Base-by-base conservation (phyloP, 305 asterid genomes). In the Euphrasia arctica region DNA sequence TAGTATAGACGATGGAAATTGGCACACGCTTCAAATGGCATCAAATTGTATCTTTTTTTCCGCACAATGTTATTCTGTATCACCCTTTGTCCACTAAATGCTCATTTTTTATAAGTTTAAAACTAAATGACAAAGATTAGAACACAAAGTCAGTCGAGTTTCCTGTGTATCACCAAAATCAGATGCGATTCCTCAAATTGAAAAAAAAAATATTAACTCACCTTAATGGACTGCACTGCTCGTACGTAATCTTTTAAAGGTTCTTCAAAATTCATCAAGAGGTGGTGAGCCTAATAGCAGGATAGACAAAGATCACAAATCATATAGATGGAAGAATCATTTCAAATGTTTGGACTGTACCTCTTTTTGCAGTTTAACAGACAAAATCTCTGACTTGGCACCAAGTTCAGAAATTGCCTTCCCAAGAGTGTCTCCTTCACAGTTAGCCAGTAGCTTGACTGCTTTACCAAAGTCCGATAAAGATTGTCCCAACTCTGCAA, bases 221-320 rank as follows among this genome's bases (percentile, higher is more conserved):
- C 97, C 89, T 94, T 94, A 68, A 94, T 85, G 68, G 98, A 94
- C 72, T 94, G 99, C 72, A 94, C 93, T 31, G 99, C 89, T 62
- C 89, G 95, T 69, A 88, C 96, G 81, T 90, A 94, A 78, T 90
- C 98, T 77, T 88, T 91, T 74, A 94, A 60, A 66, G 99, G 98
- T 78, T 90, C 98, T 79, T 94, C 98, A 69, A 94, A 94, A 70
- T 80, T 83, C 98, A 90, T 94, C 79, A 90, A 75, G 76, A 90
- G 91, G 75, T 82, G 80, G 75, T 88, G 93, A 69, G 95, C 99
- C 99, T 94, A 68, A 63, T 28, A 70, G 43, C 52, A 71, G 66
- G 42, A 51, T 13, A 31, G 56, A 39, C 56, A 22, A 69, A 14
- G 63, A 12, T 63, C 39, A 48, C 14, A 63, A 63, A 61, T 45